phyloP scores from a whole-genome alignment of 106 monocot species.

The Vanilla planifolia region DNA sequence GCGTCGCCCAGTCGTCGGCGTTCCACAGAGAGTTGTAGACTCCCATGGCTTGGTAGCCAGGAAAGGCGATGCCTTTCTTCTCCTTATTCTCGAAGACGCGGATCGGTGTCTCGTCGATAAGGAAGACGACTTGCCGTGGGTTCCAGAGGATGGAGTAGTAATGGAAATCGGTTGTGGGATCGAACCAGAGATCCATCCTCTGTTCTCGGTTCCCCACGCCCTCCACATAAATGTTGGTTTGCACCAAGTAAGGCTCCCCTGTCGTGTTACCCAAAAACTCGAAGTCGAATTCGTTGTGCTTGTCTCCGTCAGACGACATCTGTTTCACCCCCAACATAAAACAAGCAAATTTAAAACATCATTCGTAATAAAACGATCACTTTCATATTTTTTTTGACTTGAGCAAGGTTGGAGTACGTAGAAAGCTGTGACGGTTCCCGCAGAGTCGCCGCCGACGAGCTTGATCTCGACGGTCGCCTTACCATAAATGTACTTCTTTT shows the following conservation, averaged over 20 bases:
- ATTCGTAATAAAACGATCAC: no score
- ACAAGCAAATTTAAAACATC: no score
- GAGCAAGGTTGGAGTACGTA: no score
- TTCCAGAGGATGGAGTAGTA: slow-evolving; percentile 65
- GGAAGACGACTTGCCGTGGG: slow-evolving; percentile 55
- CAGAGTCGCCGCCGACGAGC: slow-evolving; percentile 73
- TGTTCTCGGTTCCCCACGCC: slow-evolving; percentile 84
- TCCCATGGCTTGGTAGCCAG: slow-evolving; percentile 68
- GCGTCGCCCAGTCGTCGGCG: slow-evolving; percentile 98
- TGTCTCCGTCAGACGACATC: slow-evolving; percentile 65
- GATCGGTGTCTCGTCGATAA: slow-evolving; percentile 71
- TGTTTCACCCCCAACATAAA: slow-evolving; percentile 2
- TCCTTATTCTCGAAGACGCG: slow-evolving; percentile 40
- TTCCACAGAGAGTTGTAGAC: slow-evolving; percentile 94
- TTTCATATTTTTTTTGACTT: no score
- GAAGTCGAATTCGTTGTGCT: slow-evolving; percentile 93
- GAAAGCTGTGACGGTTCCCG: slow-evolving; percentile 83
- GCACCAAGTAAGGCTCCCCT: slow-evolving; percentile 81
- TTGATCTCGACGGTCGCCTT: slow-evolving; percentile 57
- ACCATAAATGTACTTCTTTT: slow-evolving; percentile 68
- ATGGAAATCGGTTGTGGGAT: slow-evolving; percentile 84
- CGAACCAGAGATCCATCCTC: slow-evolving; percentile 84
- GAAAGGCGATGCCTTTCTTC: slow-evolving; percentile 31
- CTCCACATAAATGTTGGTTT: slow-evolving; percentile 84
- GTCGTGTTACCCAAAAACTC: slow-evolving; percentile 86